Base-by-base conservation (phyloP, 352 stramenopile genomes). In the Pythium aphanidermatum region DNA sequence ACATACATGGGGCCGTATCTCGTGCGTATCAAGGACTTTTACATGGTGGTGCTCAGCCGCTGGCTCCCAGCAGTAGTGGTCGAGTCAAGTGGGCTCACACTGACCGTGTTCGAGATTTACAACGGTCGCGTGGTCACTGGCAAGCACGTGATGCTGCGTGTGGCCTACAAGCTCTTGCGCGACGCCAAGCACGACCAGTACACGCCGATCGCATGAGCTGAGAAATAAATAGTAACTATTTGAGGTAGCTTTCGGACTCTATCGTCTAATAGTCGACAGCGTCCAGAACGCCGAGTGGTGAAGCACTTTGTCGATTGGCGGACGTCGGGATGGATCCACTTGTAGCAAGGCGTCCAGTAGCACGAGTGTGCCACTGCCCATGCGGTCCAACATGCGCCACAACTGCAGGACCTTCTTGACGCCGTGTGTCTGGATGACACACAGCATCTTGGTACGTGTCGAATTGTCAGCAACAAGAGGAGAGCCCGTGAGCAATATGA, bases 401-500 rank as follows among this genome's bases (percentile, higher is more conserved):
- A 81, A 58, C 37, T 74, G 58, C 25, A 86, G 43, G 21, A 86
- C 65, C 45, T 73, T 74, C 34, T n/a, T 42, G 26, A 86, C 59
- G 31, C 74, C 68, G 41, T 67, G 74, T 39, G 66, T 74, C 30
- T 48, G 48, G 14, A 83, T 55, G 19, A 78, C 61, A 6, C 57
- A 59, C 2, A 83, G 53, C 23, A 72, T 79, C 4, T 65, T 62
- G 3, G 70, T 66, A 11, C 54, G 49, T 3, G 55, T 37, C 3
- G 45, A 44, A 9, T 65, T 59, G 17, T 70, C 55, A 4, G 69
- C 52, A 24, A 73, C 53, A n/a, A 85, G 50, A 9, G 71, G 74
- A 1, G 73, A 82, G 0, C 78, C 78, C 24, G 78, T 85, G 29
- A 90, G 51, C 51, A 90, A 51, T 33, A 87, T 68, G 56, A 87